These are phyloP conservation scores for Fagus sylvatica DNA, from an alignment of 306 rosid genomes.

Conservation along the genomic window DNA sequence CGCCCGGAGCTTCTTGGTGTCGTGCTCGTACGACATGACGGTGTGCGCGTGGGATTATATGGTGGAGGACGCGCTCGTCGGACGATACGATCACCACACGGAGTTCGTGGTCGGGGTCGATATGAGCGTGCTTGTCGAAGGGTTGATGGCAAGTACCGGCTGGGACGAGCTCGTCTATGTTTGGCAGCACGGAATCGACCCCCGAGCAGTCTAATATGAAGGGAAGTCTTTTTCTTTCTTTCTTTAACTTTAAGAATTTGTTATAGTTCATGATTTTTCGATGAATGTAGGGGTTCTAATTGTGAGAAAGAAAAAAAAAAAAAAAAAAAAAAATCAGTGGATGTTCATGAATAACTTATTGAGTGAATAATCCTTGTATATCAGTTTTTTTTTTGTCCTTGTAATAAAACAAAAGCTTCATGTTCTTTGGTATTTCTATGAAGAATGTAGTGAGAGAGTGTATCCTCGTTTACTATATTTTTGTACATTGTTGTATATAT, in stretches of 20 bases:
- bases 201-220: constrained; percentile 63
- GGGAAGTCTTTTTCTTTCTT: constrained; percentile 19
- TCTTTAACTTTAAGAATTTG: neutral
- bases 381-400: neutral
- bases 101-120: constrained; percentile 94
- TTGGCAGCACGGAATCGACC: constrained; percentile 94
- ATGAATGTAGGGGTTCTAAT: neutral
- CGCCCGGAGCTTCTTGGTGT: constrained; percentile 54
- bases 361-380: neutral
- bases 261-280: neutral
- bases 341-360: neutral
- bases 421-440: neutral
- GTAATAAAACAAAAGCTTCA: neutral
- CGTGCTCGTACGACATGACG: constrained; percentile 90
- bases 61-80: constrained; percentile 89
- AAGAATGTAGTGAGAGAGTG: too few relatives aligned
- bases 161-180: constrained; percentile 96
- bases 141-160: constrained; percentile 84
- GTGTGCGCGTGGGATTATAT: constrained; percentile 89
- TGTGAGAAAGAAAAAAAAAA: neutral
- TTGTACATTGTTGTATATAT: neutral
- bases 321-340: neutral
- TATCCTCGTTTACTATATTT: too few relatives aligned
- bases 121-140: constrained; percentile 90
- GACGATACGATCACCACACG: constrained; percentile 80